Evolutionary conservation across 768 basidiomycete species (phyloP).

Genomic region (Rhodotorula kratochvilovae): DNA sequence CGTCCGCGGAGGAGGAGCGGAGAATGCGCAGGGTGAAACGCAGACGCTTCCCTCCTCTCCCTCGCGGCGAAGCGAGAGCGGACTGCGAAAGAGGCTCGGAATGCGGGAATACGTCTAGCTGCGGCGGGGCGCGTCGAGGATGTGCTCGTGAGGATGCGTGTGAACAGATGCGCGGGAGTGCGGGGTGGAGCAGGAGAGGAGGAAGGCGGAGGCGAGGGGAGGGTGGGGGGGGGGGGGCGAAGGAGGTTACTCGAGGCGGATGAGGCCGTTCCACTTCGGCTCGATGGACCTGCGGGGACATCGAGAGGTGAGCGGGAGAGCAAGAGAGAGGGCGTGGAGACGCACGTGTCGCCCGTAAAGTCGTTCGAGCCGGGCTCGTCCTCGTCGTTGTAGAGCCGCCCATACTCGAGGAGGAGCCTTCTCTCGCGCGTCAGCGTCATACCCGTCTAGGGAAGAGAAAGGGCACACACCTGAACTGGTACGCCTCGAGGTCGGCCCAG

Average conservation of each 20-base stretch:
- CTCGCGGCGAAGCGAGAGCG: neutral
- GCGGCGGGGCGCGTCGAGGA: too few relatives aligned
- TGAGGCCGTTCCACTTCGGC: constrained; percentile 3
- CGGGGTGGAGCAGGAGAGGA: too few relatives aligned
- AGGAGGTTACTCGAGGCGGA: neutral
- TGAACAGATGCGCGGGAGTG: too few relatives aligned
- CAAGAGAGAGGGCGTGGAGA: neutral
- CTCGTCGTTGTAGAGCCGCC: constrained; percentile 38
- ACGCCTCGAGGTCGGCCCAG: constrained; percentile 41
- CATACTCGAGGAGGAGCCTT: constrained; percentile 41
- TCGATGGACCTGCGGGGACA: neutral
- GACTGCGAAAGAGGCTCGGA: too few relatives aligned
- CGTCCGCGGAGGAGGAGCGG: too few relatives aligned
- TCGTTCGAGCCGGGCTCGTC: constrained; percentile 38
- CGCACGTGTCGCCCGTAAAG: constrained; percentile 34
- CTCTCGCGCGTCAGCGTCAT: too few relatives aligned
- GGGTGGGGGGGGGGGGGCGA: too few relatives aligned
- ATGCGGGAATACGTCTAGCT: neutral
- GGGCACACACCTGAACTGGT: constrained; percentile 37
- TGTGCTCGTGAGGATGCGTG: neutral
- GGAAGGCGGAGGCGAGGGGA: too few relatives aligned
- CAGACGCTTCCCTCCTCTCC: neutral
- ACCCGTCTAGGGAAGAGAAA: too few relatives aligned
- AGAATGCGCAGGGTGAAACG: neutral
- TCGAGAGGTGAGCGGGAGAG: neutral